Evolutionary conservation across 2,329 filamentous ascomycete genomes (phyloP), one percentile per base, ranked within the genome.

Genomic region (Diaporthe citri): DNA sequence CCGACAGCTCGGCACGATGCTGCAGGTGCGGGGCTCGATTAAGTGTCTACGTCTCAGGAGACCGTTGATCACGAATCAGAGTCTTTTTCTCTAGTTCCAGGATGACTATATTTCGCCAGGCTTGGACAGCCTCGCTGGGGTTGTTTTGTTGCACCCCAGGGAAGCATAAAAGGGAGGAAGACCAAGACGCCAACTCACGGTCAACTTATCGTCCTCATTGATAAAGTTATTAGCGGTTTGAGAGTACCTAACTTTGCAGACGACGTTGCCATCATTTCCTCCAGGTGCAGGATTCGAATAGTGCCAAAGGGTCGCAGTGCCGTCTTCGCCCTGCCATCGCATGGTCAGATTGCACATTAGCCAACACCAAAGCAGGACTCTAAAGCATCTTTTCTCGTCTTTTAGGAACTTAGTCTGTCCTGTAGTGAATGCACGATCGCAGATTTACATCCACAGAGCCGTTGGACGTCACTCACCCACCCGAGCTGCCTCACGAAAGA

Each of bases 231-330:
- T 10, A 39, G 36, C 12, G 12, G 36, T 39, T 13, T 3, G 3
- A 12, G 12, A 13, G 36, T 0, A 43, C 20, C 5, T 22, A 10
- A 7, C 31, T 41, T 55, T 36, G 28, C 52, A 48, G n/a, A 71
- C 69, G 2, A 71, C 10, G 15, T 17, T 43, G 41, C 41, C 41
- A 17, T 3, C 41, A 8, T 8, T 17, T 15, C 13, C 41, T 43
- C 41, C 15, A 43, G 41, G 17, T 17, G 22, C 17, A 20, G 39
- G 34, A 41, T 74, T 51, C 13, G 9, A 17, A 15, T 57, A 66
- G 34, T 28, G 20, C 67, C 73, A 74, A 8, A 74, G 56, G 6
- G 73, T 74, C 39, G 48, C 39, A n/a, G 39, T 17, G 25, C 39
- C 39, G 20, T 66, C 52, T 17, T 5, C 4, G 12, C 59, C 73